Percentiles rank a stretch among this genome's conserved stretches.
Conservation (phyloP, 2,329 filamentous ascomycete genomes). For the Capronia epimyces region DNA sequence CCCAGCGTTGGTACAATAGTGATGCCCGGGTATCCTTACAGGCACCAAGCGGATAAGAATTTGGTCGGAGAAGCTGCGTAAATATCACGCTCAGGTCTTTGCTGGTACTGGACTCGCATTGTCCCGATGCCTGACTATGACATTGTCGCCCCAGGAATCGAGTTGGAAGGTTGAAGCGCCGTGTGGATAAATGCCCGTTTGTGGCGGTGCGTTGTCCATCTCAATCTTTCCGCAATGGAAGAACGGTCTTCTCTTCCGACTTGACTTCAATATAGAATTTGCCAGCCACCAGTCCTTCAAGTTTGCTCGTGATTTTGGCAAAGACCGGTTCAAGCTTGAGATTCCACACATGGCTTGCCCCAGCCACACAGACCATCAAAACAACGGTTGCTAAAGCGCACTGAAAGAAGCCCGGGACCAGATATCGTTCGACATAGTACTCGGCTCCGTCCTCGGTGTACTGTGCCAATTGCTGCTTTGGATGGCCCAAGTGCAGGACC, state of each 20-base stretch:
- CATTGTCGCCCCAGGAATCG: no score
- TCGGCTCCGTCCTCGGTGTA: conserved; percentile 20
- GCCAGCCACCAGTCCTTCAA: conserved; percentile 26
- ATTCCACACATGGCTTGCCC: conserved; percentile 55
- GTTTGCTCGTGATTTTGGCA: conserved; percentile 28
- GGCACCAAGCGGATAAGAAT: no score
- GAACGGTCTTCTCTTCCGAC: conserved; percentile 8
- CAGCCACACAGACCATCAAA: conserved; percentile 58
- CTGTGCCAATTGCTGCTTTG: conserved; percentile 21
- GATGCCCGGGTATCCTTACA: no score
- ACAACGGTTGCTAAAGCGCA: conserved; percentile 50
- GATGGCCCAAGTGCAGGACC: conserved; percentile 50
- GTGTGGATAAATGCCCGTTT: no score
- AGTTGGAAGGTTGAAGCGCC: no score
- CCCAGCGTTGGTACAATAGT: no score
- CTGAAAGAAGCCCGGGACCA: conserved; percentile 13
- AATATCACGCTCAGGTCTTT: no score
- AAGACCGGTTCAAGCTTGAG: conserved; percentile 51
- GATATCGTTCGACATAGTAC: conserved; percentile 14
- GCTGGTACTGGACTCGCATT: no score
- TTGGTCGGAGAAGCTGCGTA: no score
- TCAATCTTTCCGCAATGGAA: conserved; percentile 21
- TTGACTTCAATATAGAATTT: conserved; percentile 8
- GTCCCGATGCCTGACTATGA: no score
- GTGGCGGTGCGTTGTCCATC: neutral